A percentile compares a stretch with the other conserved stretches of the same genome.
These are phyloP conservation scores for Aureobasidium zeae DNA, from an alignment of 2,329 filamentous ascomycete species.

Conservation along the genomic window DNA sequence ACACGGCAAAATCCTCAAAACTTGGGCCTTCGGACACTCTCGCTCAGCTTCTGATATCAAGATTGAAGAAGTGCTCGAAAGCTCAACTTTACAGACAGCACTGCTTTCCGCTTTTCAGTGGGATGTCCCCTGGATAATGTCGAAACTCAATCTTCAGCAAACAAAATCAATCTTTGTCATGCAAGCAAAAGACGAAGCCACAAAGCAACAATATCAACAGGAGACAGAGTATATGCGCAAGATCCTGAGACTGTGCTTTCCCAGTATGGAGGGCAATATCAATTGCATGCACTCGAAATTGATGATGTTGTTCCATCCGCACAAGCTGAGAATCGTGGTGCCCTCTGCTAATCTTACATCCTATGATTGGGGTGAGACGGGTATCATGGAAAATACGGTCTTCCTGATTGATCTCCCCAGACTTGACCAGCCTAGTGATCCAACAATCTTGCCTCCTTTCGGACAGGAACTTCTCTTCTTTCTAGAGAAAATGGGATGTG, in stretches of 20 bases:
- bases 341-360: conserved; percentile 78
- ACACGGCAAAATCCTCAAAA: conserved; percentile 66
- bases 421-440: conserved; percentile 23
- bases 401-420: conserved; percentile 89
- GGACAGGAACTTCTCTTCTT: conserved; percentile 63
- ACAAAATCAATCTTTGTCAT: conserved; percentile 48
- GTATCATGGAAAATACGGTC: conserved; percentile 77
- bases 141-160: conserved; percentile 45
- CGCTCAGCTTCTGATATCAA: conserved; percentile 65
- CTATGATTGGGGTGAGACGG: conserved; percentile 84
- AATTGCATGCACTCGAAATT: conserved; percentile 91
- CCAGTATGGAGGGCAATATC: conserved; percentile 60
- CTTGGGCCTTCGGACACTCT: conserved; percentile 58
- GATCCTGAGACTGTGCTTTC: conserved; percentile 63
- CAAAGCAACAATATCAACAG: conserved; percentile 25
- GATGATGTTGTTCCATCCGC: conserved; percentile 71
- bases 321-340: conserved; percentile 68
- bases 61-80: conserved; percentile 78
- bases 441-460: conserved; percentile 39
- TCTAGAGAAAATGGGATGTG: conserved; percentile 55
- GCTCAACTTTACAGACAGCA: conserved; percentile 60
- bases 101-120: conserved; percentile 82
- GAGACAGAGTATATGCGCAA: conserved; percentile 26
- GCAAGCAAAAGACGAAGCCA: conserved; percentile 43
- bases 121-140: conserved; percentile 69